Conservation (phyloP, 768 basidiomycete species). For the Trametes punicea region DNA sequence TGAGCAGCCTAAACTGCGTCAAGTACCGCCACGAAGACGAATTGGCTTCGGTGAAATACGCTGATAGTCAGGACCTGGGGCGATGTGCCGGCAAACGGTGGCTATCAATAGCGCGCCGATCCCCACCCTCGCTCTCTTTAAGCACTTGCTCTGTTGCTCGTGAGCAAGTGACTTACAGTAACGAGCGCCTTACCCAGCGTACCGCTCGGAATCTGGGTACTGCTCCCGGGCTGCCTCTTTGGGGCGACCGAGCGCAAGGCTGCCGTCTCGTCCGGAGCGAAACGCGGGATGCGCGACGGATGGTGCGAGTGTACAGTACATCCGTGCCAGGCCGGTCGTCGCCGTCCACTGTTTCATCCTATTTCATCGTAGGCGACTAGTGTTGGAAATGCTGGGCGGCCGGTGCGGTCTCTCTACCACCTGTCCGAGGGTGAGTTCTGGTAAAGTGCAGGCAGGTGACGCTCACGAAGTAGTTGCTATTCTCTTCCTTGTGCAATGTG, state of each 20-base stretch:
- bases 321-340: neutral
- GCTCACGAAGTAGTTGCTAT: neutral
- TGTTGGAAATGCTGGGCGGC: neutral
- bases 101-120: slow-evolving; percentile 2
- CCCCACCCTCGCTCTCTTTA: too few relatives aligned
- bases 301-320: neutral
- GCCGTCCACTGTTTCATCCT: neutral
- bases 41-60: slow-evolving; percentile 16
- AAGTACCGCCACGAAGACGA: slow-evolving; percentile 17
- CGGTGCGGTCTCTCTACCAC: neutral
- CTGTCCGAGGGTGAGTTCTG: neutral
- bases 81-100: neutral
- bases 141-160: too few relatives aligned
- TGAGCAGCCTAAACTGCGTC: too few relatives aligned
- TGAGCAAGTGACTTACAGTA: too few relatives aligned
- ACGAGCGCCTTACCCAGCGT: too few relatives aligned
- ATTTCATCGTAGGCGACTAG: neutral
- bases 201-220: neutral
- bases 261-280: neutral
- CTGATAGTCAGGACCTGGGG: slow-evolving; percentile 7
- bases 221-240: neutral
- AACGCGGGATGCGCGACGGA: neutral
- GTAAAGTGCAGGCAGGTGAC: neutral
- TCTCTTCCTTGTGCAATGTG: neutral
- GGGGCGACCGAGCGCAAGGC: neutral